phyloP scores from a whole-genome alignment of 352 stramenopile genomes.

The Elongisporangium undulatum region DNA sequence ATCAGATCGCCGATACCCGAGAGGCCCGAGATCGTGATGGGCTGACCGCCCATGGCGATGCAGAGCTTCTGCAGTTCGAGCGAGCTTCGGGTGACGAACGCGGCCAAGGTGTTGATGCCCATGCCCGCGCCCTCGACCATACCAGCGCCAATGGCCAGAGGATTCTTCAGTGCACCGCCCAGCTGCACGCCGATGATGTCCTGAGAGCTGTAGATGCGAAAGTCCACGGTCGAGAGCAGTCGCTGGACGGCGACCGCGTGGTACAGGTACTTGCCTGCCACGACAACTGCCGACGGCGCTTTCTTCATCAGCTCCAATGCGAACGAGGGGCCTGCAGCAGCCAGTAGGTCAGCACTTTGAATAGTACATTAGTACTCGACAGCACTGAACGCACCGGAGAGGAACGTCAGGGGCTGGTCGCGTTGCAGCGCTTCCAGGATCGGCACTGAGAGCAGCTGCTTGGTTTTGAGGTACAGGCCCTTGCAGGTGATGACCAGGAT shows the following conservation, averaged over 20 bases:
- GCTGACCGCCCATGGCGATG: slow-evolving; percentile 91
- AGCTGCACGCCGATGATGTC: slow-evolving; percentile 96
- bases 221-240: slow-evolving; percentile 84
- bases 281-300: slow-evolving; percentile 93
- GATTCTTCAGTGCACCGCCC: slow-evolving; percentile 97
- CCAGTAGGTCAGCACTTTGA: background rate
- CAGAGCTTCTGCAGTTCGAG: slow-evolving; percentile 96
- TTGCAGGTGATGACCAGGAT: slow-evolving; percentile 95
- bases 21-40: slow-evolving; percentile 94
- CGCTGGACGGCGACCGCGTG: slow-evolving; percentile 84
- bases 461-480: slow-evolving; percentile 93
- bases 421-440: slow-evolving; percentile 89
- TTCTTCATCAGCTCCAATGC: slow-evolving; percentile 95
- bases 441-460: slow-evolving; percentile 95
- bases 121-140: slow-evolving; percentile 97
- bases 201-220: slow-evolving; percentile 92
- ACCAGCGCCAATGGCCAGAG: slow-evolving; percentile 95
- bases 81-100: slow-evolving; percentile 94
- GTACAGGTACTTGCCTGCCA: slow-evolving; percentile 92
- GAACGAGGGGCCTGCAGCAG: slow-evolving; percentile 83
- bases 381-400: slow-evolving; percentile 49
- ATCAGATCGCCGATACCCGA: slow-evolving; percentile 93
- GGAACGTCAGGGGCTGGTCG: slow-evolving; percentile 93
- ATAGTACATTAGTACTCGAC: slow-evolving; percentile 1
- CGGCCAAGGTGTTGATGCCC: slow-evolving; percentile 94